These are phyloP conservation scores for Pseudotsuga menziesii DNA, from an alignment of 75 land plant species.

Conservation along the genomic window DNA sequence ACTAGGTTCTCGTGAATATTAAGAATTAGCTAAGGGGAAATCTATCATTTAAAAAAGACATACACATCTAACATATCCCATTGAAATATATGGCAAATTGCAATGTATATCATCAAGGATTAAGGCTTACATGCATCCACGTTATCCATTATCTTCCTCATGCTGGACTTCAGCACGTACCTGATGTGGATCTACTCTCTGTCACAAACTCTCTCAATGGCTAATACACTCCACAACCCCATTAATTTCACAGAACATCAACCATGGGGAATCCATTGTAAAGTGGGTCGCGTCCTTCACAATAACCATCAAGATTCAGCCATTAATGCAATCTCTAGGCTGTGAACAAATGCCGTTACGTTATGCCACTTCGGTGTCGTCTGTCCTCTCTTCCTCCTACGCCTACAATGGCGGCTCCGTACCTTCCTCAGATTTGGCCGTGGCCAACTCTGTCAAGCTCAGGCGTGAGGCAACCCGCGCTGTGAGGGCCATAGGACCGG, in stretches of 20 bases:
- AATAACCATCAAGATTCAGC: not conserved
- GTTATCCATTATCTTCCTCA: not conserved
- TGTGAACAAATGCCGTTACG: too few species aligned
- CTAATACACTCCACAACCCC: not conserved
- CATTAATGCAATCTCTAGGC: not conserved
- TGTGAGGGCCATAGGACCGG: constrained; percentile 8
- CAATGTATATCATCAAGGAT: too few species aligned
- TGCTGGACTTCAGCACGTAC: too few species aligned
- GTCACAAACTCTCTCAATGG: not conserved
- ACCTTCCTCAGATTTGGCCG: not conserved
- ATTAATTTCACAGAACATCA: not conserved
- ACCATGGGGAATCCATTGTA: not conserved
- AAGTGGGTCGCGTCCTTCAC: not conserved
- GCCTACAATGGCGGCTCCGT: not conserved
- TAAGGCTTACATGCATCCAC: constrained; percentile 1
- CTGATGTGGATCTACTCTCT: not conserved
- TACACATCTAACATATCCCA: too few species aligned
- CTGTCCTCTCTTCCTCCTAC: not conserved
- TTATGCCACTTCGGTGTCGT: not conserved
- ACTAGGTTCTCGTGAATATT: too few species aligned
- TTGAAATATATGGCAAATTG: too few species aligned
- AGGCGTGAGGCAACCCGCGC: too few species aligned
- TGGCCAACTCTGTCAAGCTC: not conserved
- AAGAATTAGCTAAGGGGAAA: too few species aligned
- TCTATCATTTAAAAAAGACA: too few species aligned